Evolutionary conservation across 371 early-diverging fungal genomes (phyloP).

Genomic region (Aphelidium insulamus): DNA sequence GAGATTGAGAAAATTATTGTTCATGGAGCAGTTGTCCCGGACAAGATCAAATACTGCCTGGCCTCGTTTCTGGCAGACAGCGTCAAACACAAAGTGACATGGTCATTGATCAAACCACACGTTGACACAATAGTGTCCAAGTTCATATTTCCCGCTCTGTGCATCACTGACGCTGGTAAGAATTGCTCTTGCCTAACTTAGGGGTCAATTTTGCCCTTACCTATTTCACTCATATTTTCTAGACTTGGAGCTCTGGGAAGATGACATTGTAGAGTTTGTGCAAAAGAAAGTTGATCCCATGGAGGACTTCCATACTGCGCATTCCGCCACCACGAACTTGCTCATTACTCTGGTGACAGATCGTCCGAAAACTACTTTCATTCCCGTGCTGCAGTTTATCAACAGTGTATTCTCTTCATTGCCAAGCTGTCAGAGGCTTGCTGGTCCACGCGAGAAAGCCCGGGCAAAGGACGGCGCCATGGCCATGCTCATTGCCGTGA

Average conservation of each 20-base stretch:
- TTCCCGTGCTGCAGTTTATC: constrained; percentile 44
- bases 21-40: constrained; percentile 35
- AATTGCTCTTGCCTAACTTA: no score
- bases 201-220: no score
- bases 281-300: constrained; percentile 54
- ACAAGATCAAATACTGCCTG: constrained; percentile 15
- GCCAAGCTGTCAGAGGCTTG: background rate
- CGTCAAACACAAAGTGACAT: constrained; percentile 59
- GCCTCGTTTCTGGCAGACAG: constrained; percentile 15
- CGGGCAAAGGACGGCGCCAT: constrained; percentile 68
- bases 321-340: constrained; percentile 36
- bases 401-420: constrained; percentile 30
- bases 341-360: constrained; percentile 44
- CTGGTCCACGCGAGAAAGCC: background rate
- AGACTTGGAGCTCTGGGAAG: constrained; percentile 71
- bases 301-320: constrained; percentile 50
- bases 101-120: constrained; percentile 65
- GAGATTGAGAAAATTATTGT: constrained; percentile 53
- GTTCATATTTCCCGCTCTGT: constrained; percentile 69
- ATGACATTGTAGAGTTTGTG: constrained; percentile 78
- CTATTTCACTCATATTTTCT: no score
- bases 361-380: constrained; percentile 51
- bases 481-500: constrained; percentile 61
- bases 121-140: constrained; percentile 44
- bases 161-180: constrained; percentile 50